Base-by-base conservation (phyloP, 2,329 filamentous ascomycete genomes). In the Paecilomyces variotii region DNA sequence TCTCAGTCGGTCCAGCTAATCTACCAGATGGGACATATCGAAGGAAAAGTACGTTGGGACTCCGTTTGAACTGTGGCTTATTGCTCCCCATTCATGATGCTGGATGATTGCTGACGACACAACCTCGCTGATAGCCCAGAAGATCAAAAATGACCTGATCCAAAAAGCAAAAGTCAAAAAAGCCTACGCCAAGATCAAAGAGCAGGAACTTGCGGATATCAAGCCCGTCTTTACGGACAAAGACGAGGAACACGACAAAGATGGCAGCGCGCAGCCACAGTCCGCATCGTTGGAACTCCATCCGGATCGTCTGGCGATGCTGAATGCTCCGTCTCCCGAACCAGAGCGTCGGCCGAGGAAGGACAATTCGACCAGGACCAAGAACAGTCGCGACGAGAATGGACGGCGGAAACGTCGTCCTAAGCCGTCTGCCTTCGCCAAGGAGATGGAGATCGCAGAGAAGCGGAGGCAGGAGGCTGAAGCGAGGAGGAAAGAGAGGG, bases 141-240 rank as follows among this genome's bases (percentile, higher is more conserved):
- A 93, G 75, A 94, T 96, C 70, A 97, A 97, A 76, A 83, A 88
- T 64, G 85, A 89, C 64, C 79, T 96, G 58, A 97, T 97, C 67
- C 85, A 91, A 74, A 95, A 94, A 73, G 91, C 92, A 61, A 96
- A 97, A 75, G 82, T 96, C 62, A 94, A 93, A 76, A 96, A 96
- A 75, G 84, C 89, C 50, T 97, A 96, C 71, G 89, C 88, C 62
- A 97, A 96, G 75, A 79, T 96, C 63, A 93, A 92, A 74, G 86
- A 85, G 49, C 77, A 79, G 53, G 80, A 84, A 70, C 72, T 78
- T 45, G 72, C 72, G 45, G 65, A 70, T 39, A 65, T 65, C 52
- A 71, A 68, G 67, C 67, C 76, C 60, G 61, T 73, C 63, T 68
- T 77, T 65, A 57, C 54, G 60, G 61, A 56, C 54, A 69, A 74